Evolutionary conservation across 2,329 filamentous ascomycete species (phyloP).

Genomic region (Elsinoe australis): DNA sequence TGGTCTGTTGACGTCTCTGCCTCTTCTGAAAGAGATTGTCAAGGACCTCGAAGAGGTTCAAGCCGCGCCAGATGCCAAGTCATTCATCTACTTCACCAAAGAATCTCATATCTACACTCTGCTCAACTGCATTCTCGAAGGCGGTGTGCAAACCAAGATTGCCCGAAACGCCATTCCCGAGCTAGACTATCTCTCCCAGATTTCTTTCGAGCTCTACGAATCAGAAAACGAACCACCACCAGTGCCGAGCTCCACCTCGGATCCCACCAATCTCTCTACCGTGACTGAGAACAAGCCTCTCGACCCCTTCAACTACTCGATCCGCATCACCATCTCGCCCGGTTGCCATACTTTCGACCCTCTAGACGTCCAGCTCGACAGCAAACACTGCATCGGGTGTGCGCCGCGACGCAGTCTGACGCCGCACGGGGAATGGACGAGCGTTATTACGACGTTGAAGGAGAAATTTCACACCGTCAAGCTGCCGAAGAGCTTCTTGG

Average conservation of each 20-base stretch:
- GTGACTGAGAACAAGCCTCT: constrained; percentile 47
- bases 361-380: constrained; percentile 90
- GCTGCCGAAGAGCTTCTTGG: constrained; percentile 45
- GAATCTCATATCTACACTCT: constrained; percentile 98
- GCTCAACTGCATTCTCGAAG: constrained; percentile 94
- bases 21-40: constrained; percentile 91
- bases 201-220: constrained; percentile 97
- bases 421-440: constrained; percentile 87
- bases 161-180: constrained; percentile 91
- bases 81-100: constrained; percentile 98
- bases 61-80: constrained; percentile 86
- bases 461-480: constrained; percentile 81
- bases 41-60: constrained; percentile 96
- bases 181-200: constrained; percentile 93
- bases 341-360: constrained; percentile 96
- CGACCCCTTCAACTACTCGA: constrained; percentile 83
- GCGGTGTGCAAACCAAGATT: constrained; percentile 95
- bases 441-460: constrained; percentile 89
- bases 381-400: constrained; percentile 90
- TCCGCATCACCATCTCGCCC: constrained; percentile 90
- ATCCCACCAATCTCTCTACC: constrained; percentile 17
- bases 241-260: background rate
- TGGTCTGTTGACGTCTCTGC: constrained; percentile 84
- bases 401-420: constrained; percentile 85
- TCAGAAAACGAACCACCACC: constrained; percentile 57